A percentile compares a stretch with the other conserved stretches of the same genome.
These are phyloP conservation scores for Komagataea norvegica DNA, from an alignment of 1,139 yeast genomes.

Conservation along the genomic window DNA sequence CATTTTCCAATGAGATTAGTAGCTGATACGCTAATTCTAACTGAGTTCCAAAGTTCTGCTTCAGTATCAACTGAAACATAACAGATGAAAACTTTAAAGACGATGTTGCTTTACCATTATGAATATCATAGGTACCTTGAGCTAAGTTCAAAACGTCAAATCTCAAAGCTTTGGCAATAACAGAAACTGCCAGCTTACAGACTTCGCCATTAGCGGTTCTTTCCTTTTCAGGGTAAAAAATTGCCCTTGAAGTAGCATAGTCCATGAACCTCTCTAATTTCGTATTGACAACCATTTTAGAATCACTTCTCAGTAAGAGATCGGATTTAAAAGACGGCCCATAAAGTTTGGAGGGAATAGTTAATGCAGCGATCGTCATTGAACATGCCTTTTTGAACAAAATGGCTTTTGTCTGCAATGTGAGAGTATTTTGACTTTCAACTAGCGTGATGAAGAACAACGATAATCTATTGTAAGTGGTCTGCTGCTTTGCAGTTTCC, in stretches of 20 bases:
- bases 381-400: conserved; percentile 30
- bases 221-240: conserved; percentile 30
- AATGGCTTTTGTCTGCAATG: conserved; percentile 18
- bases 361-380: conserved; percentile 27
- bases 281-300: conserved; percentile 36
- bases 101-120: conserved; percentile 33
- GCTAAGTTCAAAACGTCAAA: conserved; percentile 57
- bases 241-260: conserved; percentile 31
- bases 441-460: conserved; percentile 33
- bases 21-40: conserved; percentile 37
- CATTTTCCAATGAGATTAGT: conserved; percentile 39
- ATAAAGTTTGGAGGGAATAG: conserved; percentile 25
- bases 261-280: conserved; percentile 37
- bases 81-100: conserved; percentile 39
- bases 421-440: conserved; percentile 24
- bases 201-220: conserved; percentile 27
- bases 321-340: conserved; percentile 33
- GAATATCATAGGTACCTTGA: conserved; percentile 45
- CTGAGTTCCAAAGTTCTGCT: conserved; percentile 37
- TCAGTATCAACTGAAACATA: conserved; percentile 36
- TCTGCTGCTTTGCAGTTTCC: conserved; percentile 33
- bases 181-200: conserved; percentile 35
- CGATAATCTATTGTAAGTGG: conserved; percentile 38
- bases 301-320: conserved; percentile 39
- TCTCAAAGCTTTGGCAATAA: conserved; percentile 43